phyloP scores from a whole-genome alignment of 2,329 filamentous ascomycete genomes.

The Penicillium crustosum region DNA sequence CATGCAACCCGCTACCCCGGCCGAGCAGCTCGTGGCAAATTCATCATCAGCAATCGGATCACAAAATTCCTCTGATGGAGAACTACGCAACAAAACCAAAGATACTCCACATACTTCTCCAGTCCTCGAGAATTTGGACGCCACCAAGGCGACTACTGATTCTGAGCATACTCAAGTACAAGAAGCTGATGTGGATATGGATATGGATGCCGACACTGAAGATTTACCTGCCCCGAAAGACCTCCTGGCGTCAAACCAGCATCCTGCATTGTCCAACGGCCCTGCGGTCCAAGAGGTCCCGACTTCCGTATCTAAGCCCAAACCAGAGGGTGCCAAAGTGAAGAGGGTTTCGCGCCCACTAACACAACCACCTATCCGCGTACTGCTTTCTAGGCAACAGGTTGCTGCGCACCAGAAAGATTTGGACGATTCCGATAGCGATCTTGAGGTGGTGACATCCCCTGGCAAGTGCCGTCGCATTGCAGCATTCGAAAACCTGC shows the following conservation, averaged over 20 bases:
- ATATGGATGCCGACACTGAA: slow-evolving; percentile 30
- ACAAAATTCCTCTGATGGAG: slow-evolving; percentile 43
- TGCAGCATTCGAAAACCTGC: slow-evolving; percentile 69
- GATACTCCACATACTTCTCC: slow-evolving; percentile 73
- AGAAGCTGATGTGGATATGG: slow-evolving; percentile 10
- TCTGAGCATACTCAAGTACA: neutral
- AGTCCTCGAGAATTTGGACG: slow-evolving; percentile 32
- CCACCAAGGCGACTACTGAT: slow-evolving; percentile 10
- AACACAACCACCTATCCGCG: slow-evolving; percentile 37
- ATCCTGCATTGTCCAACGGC: slow-evolving; percentile 12
- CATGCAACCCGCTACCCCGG: slow-evolving; percentile 45
- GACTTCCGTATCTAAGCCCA: slow-evolving; percentile 9
- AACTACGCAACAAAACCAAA: slow-evolving; percentile 41
- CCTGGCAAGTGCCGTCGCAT: slow-evolving; percentile 45
- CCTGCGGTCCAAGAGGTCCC: neutral
- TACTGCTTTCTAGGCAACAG: slow-evolving; percentile 42
- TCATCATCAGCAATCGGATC: slow-evolving; percentile 54
- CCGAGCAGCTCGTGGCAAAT: slow-evolving; percentile 29
- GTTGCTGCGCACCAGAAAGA: slow-evolving; percentile 37
- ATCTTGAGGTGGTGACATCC: slow-evolving; percentile 62
- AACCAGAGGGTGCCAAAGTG: slow-evolving; percentile 25
- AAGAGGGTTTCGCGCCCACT: slow-evolving; percentile 27
- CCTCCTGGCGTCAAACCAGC: slow-evolving; percentile 29
- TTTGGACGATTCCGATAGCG: slow-evolving; percentile 51
- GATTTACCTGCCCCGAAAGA: slow-evolving; percentile 45